These are phyloP conservation scores for Chamaenerion angustifolium DNA, from an alignment of 345 rosid species.

Conservation along the genomic window DNA sequence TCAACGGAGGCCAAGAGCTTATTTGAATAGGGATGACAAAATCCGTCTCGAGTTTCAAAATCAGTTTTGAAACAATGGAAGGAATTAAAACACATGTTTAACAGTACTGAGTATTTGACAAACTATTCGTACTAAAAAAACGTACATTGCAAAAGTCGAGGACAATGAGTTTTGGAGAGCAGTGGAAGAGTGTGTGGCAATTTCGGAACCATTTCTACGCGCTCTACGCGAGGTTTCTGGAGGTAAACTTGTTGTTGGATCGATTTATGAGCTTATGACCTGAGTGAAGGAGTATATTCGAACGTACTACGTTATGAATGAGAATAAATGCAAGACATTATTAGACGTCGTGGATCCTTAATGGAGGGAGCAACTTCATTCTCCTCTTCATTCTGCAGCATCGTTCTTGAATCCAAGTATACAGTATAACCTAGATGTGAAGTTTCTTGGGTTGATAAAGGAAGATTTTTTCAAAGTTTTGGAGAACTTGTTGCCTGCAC, in stretches of 20 bases:
- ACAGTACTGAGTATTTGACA: conserved; percentile 49
- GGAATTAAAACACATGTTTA: conserved; percentile 58
- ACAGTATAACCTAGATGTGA: conserved; percentile 72
- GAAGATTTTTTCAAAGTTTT: conserved; percentile 73
- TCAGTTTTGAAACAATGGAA: conserved; percentile 64
- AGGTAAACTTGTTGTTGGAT: conserved; percentile 67
- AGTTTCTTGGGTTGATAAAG: conserved; percentile 54
- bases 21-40: conserved; percentile 64
- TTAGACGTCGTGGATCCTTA: conserved; percentile 62
- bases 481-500: conserved; percentile 77
- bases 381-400: conserved; percentile 77
- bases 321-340: conserved; percentile 64
- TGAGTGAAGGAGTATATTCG: conserved; percentile 70
- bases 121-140: conserved; percentile 34
- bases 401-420: conserved; percentile 74
- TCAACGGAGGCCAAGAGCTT: conserved; percentile 58
- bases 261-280: conserved; percentile 72
- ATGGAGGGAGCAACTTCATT: conserved; percentile 74
- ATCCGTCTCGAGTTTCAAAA: conserved; percentile 51
- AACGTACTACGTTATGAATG: conserved; percentile 84
- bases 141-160: conserved; percentile 41
- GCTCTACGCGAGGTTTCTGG: conserved; percentile 76
- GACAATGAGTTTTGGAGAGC: conserved; percentile 79
- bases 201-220: conserved; percentile 72
- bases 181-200: conserved; percentile 70